Percentiles rank a stretch among this genome's conserved stretches.
phyloP scores from a whole-genome alignment of 495 filamentous ascomycete species.

The Coniosporium apollinis region DNA sequence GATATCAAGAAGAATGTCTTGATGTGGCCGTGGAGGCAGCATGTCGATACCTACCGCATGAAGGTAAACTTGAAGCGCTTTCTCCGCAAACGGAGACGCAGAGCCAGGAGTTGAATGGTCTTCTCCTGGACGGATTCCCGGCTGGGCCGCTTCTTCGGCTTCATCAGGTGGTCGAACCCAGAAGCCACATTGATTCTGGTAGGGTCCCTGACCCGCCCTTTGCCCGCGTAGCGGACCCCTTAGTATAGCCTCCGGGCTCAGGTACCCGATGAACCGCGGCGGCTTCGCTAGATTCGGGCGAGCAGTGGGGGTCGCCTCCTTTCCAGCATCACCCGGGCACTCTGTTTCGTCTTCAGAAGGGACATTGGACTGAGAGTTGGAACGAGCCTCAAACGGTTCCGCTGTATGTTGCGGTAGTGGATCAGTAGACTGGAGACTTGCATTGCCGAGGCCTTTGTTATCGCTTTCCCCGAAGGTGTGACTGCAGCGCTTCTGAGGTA shows the following conservation, averaged over 20 bases:
- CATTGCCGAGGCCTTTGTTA: too few species aligned
- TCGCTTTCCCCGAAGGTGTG: conserved; percentile 20
- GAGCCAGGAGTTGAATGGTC: conserved; percentile 4
- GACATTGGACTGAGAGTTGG: background rate
- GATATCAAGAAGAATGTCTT: conserved; percentile 18
- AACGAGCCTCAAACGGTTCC: background rate
- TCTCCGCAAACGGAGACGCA: too few species aligned
- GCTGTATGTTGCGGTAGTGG: conserved; percentile 2
- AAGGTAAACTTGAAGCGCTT: conserved; percentile 12
- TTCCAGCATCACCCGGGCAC: background rate
- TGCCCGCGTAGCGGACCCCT: conserved; percentile 11
- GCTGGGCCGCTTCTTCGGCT: background rate
- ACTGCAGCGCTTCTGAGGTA: conserved; percentile 16
- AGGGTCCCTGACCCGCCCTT: conserved; percentile 5
- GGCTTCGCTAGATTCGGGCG: conserved; percentile 7
- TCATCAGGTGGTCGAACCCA: conserved; percentile 11
- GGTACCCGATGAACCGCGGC: conserved; percentile 16
- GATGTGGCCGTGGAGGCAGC: conserved; percentile 8
- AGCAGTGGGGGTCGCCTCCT: conserved; percentile 7
- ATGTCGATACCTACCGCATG: conserved; percentile 14
- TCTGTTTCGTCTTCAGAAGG: conserved; percentile 6
- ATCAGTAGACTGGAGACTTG: too few species aligned
- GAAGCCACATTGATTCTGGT: conserved; percentile 10
- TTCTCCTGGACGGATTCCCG: conserved; percentile 2
- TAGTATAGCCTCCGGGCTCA: conserved; percentile 17